These are phyloP conservation scores for Scopulariopsis brevicaulis DNA, from an alignment of 2,329 filamentous ascomycete species.

Conservation along the genomic window DNA sequence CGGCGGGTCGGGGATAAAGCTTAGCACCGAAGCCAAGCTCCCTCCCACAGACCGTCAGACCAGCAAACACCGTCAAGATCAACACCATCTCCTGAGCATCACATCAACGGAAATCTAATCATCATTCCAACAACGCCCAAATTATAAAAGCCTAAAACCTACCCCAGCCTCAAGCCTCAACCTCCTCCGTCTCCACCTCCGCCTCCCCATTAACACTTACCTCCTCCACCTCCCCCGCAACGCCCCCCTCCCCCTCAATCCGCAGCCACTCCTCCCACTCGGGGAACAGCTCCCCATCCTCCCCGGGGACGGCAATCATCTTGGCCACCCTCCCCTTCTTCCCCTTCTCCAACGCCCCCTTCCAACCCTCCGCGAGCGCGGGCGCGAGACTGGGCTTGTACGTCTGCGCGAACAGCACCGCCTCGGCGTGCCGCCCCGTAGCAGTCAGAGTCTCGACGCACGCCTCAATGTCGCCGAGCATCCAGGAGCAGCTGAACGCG, in stretches of 20 bases:
- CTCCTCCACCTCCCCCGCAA: constrained; percentile 9
- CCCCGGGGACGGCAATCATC: constrained; percentile 69
- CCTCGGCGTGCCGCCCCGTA: constrained; percentile 73
- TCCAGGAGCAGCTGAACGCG: constrained; percentile 84
- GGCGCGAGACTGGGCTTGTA: constrained; percentile 76
- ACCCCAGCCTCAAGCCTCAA: neutral
- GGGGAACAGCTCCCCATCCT: constrained; percentile 82
- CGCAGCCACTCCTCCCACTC: constrained; percentile 89
- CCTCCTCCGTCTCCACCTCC: constrained; percentile 11
- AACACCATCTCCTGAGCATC: too few species aligned
- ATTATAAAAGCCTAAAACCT: neutral
- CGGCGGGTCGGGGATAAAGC: too few species aligned
- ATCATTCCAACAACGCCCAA: too few species aligned
- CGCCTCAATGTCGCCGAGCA: constrained; percentile 68
- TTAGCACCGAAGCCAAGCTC: too few species aligned
- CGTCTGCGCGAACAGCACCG: constrained; percentile 85
- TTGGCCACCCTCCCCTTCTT: constrained; percentile 81
- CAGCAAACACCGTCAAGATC: too few species aligned
- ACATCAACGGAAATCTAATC: too few species aligned
- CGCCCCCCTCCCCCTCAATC: constrained; percentile 63
- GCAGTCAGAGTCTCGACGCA: constrained; percentile 71
- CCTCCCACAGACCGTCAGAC: too few species aligned
- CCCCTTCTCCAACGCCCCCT: constrained; percentile 66
- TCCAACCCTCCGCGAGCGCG: constrained; percentile 66
- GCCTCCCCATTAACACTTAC: constrained; percentile 9